Conservation (phyloP, 192 early-diverging fungal species). For the Backusella macrospora region DNA sequence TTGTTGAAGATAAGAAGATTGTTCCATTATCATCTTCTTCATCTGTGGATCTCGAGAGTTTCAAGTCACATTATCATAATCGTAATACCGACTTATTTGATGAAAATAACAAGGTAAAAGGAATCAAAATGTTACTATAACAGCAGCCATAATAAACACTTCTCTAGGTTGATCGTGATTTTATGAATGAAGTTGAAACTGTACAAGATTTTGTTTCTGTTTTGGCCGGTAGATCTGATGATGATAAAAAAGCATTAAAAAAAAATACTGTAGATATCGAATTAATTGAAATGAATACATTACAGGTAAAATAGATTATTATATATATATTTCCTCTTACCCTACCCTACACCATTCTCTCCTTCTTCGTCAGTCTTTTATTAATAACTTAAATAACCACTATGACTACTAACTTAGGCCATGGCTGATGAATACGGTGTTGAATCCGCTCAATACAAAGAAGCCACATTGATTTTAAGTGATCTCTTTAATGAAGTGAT, state of each 20-base stretch:
- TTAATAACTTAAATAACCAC: background rate
- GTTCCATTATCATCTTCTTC: too few species aligned
- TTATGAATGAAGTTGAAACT: slow-evolving; percentile 1
- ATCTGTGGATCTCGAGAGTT: background rate
- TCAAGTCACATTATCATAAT: slow-evolving; percentile 18
- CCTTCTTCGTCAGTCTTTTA: too few species aligned
- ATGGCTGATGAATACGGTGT: slow-evolving; percentile 20
- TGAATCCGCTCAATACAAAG: slow-evolving; percentile 20
- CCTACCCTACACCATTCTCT: background rate
- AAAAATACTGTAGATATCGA: slow-evolving; percentile 9
- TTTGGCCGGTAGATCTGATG: background rate
- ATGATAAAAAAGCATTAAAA: slow-evolving; percentile 9
- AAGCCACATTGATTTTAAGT: slow-evolving; percentile 13
- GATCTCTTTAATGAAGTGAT: slow-evolving; percentile 21
- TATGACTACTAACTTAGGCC: background rate
- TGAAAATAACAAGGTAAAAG: slow-evolving; percentile 23
- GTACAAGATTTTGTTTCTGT: background rate
- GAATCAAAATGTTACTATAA: background rate
- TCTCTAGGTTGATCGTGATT: slow-evolving; percentile 15
- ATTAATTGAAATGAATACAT: slow-evolving; percentile 24
- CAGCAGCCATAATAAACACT: slow-evolving; percentile 1
- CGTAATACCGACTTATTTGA: slow-evolving; percentile 23
- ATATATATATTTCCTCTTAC: background rate
- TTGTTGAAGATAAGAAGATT: background rate
- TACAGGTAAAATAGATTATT: slow-evolving; percentile 20